phyloP scores from a whole-genome alignment of 176 grass and related monocot species.

The Carex cristatella region DNA sequence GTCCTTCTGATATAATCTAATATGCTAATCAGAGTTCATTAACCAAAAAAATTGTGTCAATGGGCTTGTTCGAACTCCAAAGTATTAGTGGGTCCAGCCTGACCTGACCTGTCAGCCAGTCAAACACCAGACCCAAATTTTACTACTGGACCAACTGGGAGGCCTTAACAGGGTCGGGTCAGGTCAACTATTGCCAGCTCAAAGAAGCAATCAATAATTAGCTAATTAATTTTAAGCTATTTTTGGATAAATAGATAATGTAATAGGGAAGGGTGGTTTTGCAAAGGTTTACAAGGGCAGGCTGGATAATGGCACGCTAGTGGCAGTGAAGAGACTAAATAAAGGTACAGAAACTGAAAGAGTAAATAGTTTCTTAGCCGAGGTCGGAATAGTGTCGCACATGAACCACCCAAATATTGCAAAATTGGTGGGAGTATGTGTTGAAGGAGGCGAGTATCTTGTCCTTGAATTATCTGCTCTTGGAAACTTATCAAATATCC shows the following conservation, averaged over 20 bases:
- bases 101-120: not conserved
- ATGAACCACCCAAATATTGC: conserved; percentile 70
- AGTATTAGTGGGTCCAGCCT: not conserved
- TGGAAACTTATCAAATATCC: conserved; percentile 57
- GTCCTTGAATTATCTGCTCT: conserved; percentile 56
- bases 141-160: not conserved
- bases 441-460: conserved; percentile 75
- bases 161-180: not conserved
- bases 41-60: not conserved
- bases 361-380: conserved; percentile 56
- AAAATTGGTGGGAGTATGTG: conserved; percentile 51
- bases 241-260: conserved; percentile 31
- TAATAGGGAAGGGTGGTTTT: conserved; percentile 61
- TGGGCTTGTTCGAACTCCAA: not conserved
- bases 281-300: conserved; percentile 61
- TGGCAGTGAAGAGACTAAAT: conserved; percentile 60
- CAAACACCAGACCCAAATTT: not conserved
- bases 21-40: not conserved
- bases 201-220: not conserved
- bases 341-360: conserved; percentile 19
- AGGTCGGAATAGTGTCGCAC: conserved; percentile 59
- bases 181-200: not conserved
- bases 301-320: conserved; percentile 46
- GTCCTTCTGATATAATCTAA: not conserved
- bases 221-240: not conserved